These are phyloP conservation scores for Phytophthora cactorum DNA, from an alignment of 352 stramenopile genomes.

Conservation along the genomic window DNA sequence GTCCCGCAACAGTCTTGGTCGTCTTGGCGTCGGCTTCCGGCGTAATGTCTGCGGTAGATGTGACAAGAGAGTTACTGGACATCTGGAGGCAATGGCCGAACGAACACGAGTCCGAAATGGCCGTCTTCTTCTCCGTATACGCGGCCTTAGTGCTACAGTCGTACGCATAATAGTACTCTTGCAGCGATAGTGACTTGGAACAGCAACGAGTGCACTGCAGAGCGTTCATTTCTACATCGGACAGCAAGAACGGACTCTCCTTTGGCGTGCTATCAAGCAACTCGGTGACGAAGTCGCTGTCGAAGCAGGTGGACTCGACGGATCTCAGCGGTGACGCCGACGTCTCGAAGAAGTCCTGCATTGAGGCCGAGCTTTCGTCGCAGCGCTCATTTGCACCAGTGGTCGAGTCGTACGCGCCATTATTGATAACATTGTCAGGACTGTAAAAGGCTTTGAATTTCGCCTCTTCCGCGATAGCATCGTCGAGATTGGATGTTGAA, in stretches of 20 bases:
- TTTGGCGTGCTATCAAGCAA: conserved; percentile 8
- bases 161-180: conserved; percentile 34
- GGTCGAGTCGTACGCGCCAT: conserved; percentile 8
- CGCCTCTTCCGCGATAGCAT: conserved; percentile 16
- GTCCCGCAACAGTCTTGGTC: conserved; percentile 8
- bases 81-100: conserved; percentile 28
- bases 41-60: conserved; percentile 5
- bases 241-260: not conserved
- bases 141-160: conserved; percentile 10
- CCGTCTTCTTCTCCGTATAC: conserved; percentile 11
- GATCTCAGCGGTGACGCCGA: not conserved
- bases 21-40: conserved; percentile 1
- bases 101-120: conserved; percentile 14
- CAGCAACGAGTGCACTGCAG: conserved; percentile 32
- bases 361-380: conserved; percentile 5
- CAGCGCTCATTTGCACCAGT: conserved; percentile 19
- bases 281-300: conserved; percentile 6
- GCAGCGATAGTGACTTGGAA: conserved; percentile 19
- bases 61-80: conserved; percentile 5
- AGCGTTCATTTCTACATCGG: not conserved
- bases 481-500: conserved; percentile 6
- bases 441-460: conserved; percentile 24
- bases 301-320: conserved; percentile 14
- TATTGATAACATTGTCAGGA: conserved; percentile 23
- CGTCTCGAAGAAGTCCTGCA: conserved; percentile 22